Base-by-base conservation (phyloP, 148 eudicot species). In the Gaultheria prostrata region DNA sequence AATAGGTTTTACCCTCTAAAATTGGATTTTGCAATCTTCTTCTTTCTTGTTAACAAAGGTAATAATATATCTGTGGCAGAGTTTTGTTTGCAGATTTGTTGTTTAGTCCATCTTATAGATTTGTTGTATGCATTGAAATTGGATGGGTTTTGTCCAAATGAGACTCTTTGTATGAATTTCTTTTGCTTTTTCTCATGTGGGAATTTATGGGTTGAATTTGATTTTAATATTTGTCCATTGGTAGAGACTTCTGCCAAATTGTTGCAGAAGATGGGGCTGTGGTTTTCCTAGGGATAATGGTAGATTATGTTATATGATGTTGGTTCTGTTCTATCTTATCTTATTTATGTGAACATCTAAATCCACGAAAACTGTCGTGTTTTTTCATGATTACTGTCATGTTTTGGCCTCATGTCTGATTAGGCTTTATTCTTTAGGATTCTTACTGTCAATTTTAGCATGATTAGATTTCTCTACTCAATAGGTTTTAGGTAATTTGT, bases 111-210 rank as follows among this genome's bases (percentile, higher is more conserved):
- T 69, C 32, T 18, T n/a, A 12, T 6, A 28, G 4, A 15, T 49
- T 11, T 81, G 76, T 69, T 49, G 33, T 61, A 33, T 72, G 65
- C 74, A 82, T 50, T 50, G 67, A 63, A 21, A 50, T 71, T 82
- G 33, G 78, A n/a, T 71, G 28, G 78, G 18, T 82, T 72, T 72
- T 72, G 8, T 71, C 67, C 48, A 30, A 71, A 50, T 69, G 43
- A 48, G 28, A 32, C n/a, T 71, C 48, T 50, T 30, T 72, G 33
- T 33, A 1, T 33, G 72, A 39, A 49, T 48, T 69, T 81, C 13
- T 17, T 72, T 45, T n/a, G 69, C 32, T 8, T 51, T 77, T 24
- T 32, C 2, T 8, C 14, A 26, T 30, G 45, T 32, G 69, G 81
- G 81, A 59, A 26, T 48, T 81, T 50, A 3, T 69, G 46, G 77